Evolutionary conservation across 2,329 filamentous ascomycete genomes (phyloP).

Genomic region (Fusarium sp.): DNA sequence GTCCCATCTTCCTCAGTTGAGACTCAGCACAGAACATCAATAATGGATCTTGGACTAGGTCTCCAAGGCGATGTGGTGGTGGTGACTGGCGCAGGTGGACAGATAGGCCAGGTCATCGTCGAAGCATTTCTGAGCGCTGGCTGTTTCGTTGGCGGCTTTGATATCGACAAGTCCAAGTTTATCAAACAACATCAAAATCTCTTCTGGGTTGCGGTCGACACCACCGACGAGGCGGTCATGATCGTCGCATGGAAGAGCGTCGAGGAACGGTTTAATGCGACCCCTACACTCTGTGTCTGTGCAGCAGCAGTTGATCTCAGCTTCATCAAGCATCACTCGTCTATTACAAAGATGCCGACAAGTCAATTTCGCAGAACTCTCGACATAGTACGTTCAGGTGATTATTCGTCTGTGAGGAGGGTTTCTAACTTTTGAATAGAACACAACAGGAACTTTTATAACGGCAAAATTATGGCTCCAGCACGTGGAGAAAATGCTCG

Average conservation of each 20-base stretch:
- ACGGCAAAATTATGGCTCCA: neutral
- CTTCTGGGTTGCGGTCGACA: neutral
- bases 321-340: neutral
- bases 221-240: neutral
- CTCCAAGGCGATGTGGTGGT: neutral
- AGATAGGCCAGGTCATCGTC: neutral
- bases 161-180: neutral
- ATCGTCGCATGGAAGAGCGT: accelerated
- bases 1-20: neutral
- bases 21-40: neutral
- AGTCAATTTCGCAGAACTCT: neutral
- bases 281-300: accelerated
- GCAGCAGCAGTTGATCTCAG: neutral
- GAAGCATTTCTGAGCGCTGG: neutral
- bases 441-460: neutral
- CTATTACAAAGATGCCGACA: accelerated
- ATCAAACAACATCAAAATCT: accelerated
- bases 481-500: neutral
- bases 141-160: neutral
- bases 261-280: neutral
- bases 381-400: accelerated
- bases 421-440: accelerated
- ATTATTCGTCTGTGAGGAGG: accelerated
- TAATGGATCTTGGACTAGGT: neutral
- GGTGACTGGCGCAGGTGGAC: accelerated